Percentiles rank a stretch among this genome's conserved stretches.
These are phyloP conservation scores for Hyphopichia fennica DNA, from an alignment of 1,139 yeast species.

Conservation along the genomic window DNA sequence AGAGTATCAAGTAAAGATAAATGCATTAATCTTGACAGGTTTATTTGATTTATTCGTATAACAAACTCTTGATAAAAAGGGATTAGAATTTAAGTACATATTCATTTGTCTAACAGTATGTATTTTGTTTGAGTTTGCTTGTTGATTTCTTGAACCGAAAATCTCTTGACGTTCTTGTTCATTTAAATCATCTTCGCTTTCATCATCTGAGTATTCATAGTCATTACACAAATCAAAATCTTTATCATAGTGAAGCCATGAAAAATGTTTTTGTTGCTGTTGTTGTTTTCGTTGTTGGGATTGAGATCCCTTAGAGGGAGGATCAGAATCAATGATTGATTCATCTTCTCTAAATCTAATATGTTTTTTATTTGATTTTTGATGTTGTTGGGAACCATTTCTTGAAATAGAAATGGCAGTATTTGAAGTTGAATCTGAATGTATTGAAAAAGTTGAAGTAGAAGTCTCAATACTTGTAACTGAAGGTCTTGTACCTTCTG, in stretches of 20 bases:
- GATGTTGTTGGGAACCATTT: not conserved
- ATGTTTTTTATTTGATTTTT: slow-evolving; percentile 1
- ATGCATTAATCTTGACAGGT: slow-evolving; percentile 30
- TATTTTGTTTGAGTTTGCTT: slow-evolving; percentile 7
- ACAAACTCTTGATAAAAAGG: slow-evolving; percentile 23
- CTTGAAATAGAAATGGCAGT: slow-evolving; percentile 8
- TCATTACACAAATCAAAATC: slow-evolving; percentile 30
- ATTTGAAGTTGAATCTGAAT: slow-evolving; percentile 13
- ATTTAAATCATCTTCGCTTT: slow-evolving; percentile 10
- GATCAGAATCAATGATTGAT: slow-evolving; percentile 13
- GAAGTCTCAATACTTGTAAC: slow-evolving; percentile 13
- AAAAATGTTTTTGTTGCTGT: slow-evolving; percentile 11
- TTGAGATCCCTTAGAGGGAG: not conserved
- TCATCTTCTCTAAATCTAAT: slow-evolving; percentile 18
- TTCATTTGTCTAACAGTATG: slow-evolving; percentile 29
- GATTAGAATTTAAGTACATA: slow-evolving; percentile 7
- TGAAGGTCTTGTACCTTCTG: slow-evolving; percentile 10
- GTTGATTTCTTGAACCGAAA: not conserved
- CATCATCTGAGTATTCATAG: slow-evolving; percentile 25
- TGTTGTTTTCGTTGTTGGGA: not conserved
- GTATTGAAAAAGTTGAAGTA: slow-evolving; percentile 11
- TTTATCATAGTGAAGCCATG: slow-evolving; percentile 42
- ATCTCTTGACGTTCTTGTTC: slow-evolving; percentile 5
- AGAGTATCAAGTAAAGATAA: slow-evolving; percentile 15
- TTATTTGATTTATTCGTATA: slow-evolving; percentile 25